Percentiles rank a stretch among this genome's conserved stretches.
phyloP scores from a whole-genome alignment of 305 asterid species.

The Fraxinus ornus region DNA sequence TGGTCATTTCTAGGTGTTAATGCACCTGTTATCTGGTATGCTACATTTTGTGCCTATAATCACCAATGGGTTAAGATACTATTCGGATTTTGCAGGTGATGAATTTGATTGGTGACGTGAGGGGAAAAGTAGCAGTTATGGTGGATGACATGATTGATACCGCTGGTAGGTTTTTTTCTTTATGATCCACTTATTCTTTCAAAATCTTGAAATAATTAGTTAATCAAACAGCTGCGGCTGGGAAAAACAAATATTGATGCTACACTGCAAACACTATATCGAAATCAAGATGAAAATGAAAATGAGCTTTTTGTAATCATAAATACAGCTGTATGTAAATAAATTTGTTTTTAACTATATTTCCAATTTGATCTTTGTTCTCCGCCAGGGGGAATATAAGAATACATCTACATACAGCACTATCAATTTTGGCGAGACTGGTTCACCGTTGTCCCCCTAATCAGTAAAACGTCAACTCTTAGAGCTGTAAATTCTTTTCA shows the following conservation, averaged over 20 bases:
- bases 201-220: slow-evolving; percentile 1
- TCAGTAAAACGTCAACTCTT: not conserved
- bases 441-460: not conserved
- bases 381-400: not conserved
- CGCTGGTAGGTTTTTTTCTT: slow-evolving; percentile 60
- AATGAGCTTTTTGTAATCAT: not conserved
- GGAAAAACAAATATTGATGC: not conserved
- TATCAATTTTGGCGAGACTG: not conserved
- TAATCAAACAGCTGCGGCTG: not conserved
- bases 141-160: slow-evolving; percentile 99
- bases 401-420: not conserved
- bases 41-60: not conserved
- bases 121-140: slow-evolving; percentile 96
- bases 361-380: not conserved
- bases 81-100: slow-evolving; percentile 58
- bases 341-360: not conserved
- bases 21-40: not conserved
- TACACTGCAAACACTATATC: not conserved
- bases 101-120: slow-evolving; percentile 96
- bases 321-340: not conserved
- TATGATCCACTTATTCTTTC: slow-evolving; percentile 7
- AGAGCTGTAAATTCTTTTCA: not conserved
- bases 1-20: not conserved
- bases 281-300: not conserved
- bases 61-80: slow-evolving; percentile 1